Evolutionary conservation across 2,329 filamentous ascomycete species (phyloP).

Genomic region (Catunica adiposa): DNA sequence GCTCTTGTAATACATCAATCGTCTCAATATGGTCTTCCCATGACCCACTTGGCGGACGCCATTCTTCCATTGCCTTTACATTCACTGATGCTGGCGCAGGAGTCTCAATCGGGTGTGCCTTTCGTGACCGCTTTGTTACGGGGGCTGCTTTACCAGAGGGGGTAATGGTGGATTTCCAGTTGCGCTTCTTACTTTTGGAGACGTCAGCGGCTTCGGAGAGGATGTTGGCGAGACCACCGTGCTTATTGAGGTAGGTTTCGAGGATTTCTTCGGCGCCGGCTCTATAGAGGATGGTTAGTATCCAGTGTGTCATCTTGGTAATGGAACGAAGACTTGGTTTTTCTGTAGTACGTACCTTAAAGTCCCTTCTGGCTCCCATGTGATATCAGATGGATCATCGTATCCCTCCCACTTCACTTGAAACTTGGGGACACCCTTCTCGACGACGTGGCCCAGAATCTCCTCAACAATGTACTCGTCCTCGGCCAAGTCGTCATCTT

Average conservation of each 20-base stretch:
- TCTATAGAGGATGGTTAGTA: constrained; percentile 21
- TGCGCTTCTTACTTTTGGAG: constrained; percentile 40
- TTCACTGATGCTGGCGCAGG: constrained; percentile 29
- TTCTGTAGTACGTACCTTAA: constrained; percentile 30
- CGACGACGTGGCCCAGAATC: constrained; percentile 49
- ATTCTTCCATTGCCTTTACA: constrained; percentile 21
- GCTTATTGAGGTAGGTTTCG: constrained; percentile 42
- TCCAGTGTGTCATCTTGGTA: background rate
- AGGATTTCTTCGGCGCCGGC: constrained; percentile 44
- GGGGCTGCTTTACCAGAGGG: constrained; percentile 20
- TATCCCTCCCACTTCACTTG: constrained; percentile 73
- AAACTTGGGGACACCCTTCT: constrained; percentile 40
- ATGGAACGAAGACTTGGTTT: too few species aligned
- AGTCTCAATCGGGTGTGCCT: constrained; percentile 32
- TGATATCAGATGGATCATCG: constrained; percentile 50
- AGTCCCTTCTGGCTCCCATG: constrained; percentile 67
- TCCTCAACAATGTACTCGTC: constrained; percentile 48
- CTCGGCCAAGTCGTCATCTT: constrained; percentile 24
- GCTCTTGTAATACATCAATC: constrained; percentile 58
- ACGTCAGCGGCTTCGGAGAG: constrained; percentile 34
- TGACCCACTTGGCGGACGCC: constrained; percentile 52
- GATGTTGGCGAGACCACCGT: constrained; percentile 47
- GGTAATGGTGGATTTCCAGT: constrained; percentile 27
- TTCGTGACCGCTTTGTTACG: constrained; percentile 28
- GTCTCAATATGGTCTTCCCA: constrained; percentile 60